Evolutionary conservation across 2,329 filamentous ascomycete species (phyloP).

Genomic region (Aspergillus sp.): DNA sequence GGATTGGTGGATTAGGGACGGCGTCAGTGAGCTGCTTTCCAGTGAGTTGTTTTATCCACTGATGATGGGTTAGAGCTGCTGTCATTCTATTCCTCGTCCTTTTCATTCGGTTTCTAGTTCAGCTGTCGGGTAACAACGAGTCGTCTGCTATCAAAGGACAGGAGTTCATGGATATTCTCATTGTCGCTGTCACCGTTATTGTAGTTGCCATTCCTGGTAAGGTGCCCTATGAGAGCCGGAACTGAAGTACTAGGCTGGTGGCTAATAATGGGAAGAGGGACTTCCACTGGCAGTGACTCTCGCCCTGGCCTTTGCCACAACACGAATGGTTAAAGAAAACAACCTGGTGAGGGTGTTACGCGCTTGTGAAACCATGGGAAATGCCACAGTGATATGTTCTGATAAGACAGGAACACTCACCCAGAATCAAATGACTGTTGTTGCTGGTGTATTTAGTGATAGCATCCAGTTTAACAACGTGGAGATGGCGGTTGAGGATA

Average conservation of each 20-base stretch:
- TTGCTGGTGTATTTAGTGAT: neutral
- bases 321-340: conserved; percentile 70
- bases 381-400: conserved; percentile 70
- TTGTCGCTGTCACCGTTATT: conserved; percentile 51
- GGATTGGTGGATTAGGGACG: conserved; percentile 66
- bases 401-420: conserved; percentile 66
- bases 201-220: conserved; percentile 39
- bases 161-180: conserved; percentile 49
- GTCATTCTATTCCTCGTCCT: conserved; percentile 67
- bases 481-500: conserved; percentile 20
- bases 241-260: no score
- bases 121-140: conserved; percentile 45
- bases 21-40: neutral
- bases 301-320: conserved; percentile 70
- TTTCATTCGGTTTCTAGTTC: conserved; percentile 66
- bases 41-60: neutral
- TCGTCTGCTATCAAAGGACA: conserved; percentile 45
- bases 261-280: conserved; percentile 48
- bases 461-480: conserved; percentile 40
- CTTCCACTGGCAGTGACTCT: conserved; percentile 66
- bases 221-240: neutral
- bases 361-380: conserved; percentile 72
- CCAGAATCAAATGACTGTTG: conserved; percentile 66
- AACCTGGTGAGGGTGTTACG: conserved; percentile 76
- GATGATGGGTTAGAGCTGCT: conserved; percentile 50